Evolutionary conservation across 495 filamentous ascomycete species (phyloP).

Genomic region (Aspergillus cavernicola): DNA sequence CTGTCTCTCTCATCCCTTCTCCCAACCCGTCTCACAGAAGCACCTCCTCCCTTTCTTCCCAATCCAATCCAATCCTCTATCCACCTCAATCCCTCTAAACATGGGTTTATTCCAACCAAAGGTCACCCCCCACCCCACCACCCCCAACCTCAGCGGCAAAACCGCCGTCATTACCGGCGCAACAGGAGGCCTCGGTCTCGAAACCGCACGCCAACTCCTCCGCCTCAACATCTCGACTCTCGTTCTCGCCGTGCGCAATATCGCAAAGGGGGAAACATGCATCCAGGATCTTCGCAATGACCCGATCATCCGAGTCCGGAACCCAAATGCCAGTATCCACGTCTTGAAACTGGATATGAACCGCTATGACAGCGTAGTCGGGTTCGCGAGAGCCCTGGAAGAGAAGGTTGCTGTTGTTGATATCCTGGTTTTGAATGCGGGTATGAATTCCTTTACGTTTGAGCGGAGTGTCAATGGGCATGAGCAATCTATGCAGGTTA

Average conservation of each 20-base stretch:
- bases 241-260: background rate
- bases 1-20: too few relatives aligned
- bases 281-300: background rate
- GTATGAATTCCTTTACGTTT: constrained; percentile 19
- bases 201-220: background rate
- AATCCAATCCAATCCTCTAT: too few relatives aligned
- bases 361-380: background rate
- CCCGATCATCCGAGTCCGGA: background rate
- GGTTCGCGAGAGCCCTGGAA: background rate
- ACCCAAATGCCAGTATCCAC: background rate
- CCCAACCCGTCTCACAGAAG: too few relatives aligned
- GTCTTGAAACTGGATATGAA: background rate
- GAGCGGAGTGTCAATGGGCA: constrained; percentile 25
- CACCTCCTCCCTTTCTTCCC: too few relatives aligned
- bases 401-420: background rate
- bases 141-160: background rate
- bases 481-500: constrained; percentile 30
- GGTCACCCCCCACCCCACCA: background rate
- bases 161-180: background rate
- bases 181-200: background rate
- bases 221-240: background rate
- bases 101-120: too few relatives aligned
- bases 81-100: too few relatives aligned
- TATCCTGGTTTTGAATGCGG: constrained; percentile 24
- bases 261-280: background rate